Percentiles rank a stretch among this genome's conserved stretches.
These are phyloP conservation scores for Boletus pseudopeckii DNA, from an alignment of 768 basidiomycete genomes.

Conservation along the genomic window DNA sequence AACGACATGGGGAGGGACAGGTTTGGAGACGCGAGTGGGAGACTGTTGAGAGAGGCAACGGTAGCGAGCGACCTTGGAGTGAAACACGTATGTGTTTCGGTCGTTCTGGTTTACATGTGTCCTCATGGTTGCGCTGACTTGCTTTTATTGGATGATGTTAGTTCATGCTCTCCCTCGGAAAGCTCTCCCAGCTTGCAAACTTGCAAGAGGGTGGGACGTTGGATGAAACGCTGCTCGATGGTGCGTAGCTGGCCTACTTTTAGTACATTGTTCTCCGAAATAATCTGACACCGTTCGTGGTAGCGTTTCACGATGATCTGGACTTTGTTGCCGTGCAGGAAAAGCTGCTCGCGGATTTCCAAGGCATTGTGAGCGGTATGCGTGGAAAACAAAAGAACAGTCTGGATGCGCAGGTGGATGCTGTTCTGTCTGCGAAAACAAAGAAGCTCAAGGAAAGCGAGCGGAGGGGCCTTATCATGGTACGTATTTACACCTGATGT, in stretches of 20 bases:
- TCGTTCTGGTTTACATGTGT: not conserved
- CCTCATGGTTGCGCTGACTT: conserved; percentile 2
- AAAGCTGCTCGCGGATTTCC: conserved; percentile 61
- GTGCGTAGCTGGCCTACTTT: conserved; percentile 33
- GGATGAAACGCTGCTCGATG: conserved; percentile 55
- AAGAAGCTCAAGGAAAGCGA: conserved; percentile 36
- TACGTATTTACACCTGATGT: conserved; percentile 10
- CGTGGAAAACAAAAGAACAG: conserved; percentile 59
- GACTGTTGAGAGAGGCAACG: conserved; percentile 61
- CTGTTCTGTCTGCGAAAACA: conserved; percentile 55
- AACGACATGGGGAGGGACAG: conserved; percentile 73
- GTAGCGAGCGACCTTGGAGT: conserved; percentile 56
- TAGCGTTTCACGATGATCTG: conserved; percentile 82
- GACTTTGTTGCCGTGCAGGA: conserved; percentile 88
- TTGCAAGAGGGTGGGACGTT: conserved; percentile 41
- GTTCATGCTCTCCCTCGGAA: conserved; percentile 90
- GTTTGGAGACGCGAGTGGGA: conserved; percentile 60
- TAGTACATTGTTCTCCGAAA: not conserved
- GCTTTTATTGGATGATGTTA: conserved; percentile 30
- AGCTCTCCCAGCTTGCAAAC: conserved; percentile 74
- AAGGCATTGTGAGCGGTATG: conserved; percentile 40
- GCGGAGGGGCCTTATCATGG: conserved; percentile 47
- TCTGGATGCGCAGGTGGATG: conserved; percentile 66
- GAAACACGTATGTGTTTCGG: conserved; percentile 63
- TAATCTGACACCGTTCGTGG: conserved; percentile 3